Evolutionary conservation across 2,329 filamentous ascomycete species (phyloP).

Genomic region (Arthrobotrys megalospora): DNA sequence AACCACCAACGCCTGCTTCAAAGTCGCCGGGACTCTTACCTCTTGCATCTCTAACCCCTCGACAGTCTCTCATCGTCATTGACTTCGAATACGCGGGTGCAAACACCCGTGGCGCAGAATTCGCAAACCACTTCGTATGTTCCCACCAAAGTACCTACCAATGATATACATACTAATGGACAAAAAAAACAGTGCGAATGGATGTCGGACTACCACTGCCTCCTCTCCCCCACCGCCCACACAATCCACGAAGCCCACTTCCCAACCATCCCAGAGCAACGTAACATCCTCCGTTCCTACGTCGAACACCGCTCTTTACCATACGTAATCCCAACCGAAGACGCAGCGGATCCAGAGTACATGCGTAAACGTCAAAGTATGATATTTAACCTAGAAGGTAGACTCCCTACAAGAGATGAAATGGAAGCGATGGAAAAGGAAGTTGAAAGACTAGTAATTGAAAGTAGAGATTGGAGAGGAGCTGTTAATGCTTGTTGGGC

Average conservation of each 20-base stretch:
- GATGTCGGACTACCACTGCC: constrained; percentile 96
- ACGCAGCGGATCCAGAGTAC: constrained; percentile 31
- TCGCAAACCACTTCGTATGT: constrained; percentile 93
- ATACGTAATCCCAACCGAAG: constrained; percentile 70
- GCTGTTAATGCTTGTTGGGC: constrained; percentile 93
- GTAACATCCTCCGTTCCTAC: constrained; percentile 87
- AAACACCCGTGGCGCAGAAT: constrained; percentile 88
- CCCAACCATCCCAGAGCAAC: constrained; percentile 84
- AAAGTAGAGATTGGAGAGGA: constrained; percentile 86
- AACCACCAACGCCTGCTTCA: constrained; percentile 48
- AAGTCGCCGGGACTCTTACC: constrained; percentile 65
- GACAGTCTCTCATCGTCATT: constrained; percentile 78
- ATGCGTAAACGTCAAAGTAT: constrained; percentile 67
- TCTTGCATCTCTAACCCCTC: constrained; percentile 68
- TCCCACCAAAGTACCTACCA: neutral
- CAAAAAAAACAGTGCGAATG: constrained; percentile 79
- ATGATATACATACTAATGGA: constrained; percentile 16
- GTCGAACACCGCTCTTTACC: constrained; percentile 78
- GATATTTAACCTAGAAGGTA: constrained; percentile 82
- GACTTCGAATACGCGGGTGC: constrained; percentile 98
- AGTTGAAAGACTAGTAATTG: constrained; percentile 79
- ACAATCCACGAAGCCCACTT: constrained; percentile 75
- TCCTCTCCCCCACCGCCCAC: constrained; percentile 76
- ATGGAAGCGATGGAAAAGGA: constrained; percentile 78
- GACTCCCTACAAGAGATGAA: constrained; percentile 73